These are phyloP conservation scores for Fusarium tjaetaba DNA, from an alignment of 2,329 filamentous ascomycete species.

Conservation along the genomic window DNA sequence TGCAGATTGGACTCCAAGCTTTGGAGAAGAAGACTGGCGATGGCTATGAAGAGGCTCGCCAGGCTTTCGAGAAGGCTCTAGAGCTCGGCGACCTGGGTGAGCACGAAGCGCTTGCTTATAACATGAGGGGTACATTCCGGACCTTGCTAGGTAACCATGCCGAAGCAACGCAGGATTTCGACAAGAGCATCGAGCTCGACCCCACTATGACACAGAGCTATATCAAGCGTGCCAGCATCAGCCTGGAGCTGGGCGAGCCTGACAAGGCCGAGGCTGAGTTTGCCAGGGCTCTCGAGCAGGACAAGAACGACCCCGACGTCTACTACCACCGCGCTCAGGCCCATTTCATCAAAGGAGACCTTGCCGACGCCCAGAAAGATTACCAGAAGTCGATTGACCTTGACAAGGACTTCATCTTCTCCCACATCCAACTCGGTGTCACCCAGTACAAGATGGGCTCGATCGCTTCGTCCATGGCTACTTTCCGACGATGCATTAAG, in stretches of 20 bases:
- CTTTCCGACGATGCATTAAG: conserved; percentile 97
- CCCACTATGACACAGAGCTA: conserved; percentile 92
- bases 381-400: conserved; percentile 99
- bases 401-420: conserved; percentile 97
- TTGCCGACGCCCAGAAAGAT: conserved; percentile 93
- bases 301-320: conserved; percentile 91
- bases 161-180: conserved; percentile 83
- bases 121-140: conserved; percentile 95
- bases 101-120: conserved; percentile 91
- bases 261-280: conserved; percentile 91
- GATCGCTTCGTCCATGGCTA: conserved; percentile 97
- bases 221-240: conserved; percentile 98
- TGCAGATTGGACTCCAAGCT: conserved; percentile 83
- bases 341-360: conserved; percentile 96
- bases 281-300: conserved; percentile 82
- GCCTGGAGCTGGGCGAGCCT: conserved; percentile 88
- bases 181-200: conserved; percentile 92
- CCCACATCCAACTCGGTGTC: conserved; percentile 97
- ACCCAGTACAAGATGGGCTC: conserved; percentile 99
- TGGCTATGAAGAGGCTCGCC: conserved; percentile 88
- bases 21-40: conserved; percentile 89
- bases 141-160: conserved; percentile 91
- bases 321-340: conserved; percentile 99
- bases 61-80: conserved; percentile 87
- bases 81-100: conserved; percentile 83